These are phyloP conservation scores for Ganoderma resinaceum DNA, from an alignment of 1,284 basidiomycete species.

Conservation along the genomic window DNA sequence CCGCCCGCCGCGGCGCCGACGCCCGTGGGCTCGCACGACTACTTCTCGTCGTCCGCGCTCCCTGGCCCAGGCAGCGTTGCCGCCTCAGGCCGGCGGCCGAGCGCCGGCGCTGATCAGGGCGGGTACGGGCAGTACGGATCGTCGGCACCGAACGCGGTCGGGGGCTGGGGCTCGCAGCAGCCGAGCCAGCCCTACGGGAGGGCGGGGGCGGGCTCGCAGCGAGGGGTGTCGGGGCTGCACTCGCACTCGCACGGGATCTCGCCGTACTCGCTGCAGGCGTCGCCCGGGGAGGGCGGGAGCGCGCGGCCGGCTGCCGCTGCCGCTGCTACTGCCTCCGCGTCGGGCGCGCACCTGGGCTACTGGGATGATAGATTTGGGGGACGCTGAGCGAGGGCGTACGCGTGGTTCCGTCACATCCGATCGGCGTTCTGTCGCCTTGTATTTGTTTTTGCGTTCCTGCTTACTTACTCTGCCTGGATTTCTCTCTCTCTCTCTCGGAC, in stretches of 20 bases:
- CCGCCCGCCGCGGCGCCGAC: constrained; percentile 37
- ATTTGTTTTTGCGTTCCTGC: not conserved
- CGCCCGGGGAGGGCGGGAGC: constrained; percentile 14
- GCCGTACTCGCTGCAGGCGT: constrained; percentile 25
- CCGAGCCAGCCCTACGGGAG: constrained; percentile 8
- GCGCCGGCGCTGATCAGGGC: constrained; percentile 9
- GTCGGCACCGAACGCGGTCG: constrained; percentile 1
- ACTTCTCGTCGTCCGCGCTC: constrained; percentile 27
- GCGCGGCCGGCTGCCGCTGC: constrained; percentile 17
- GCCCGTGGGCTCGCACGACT: constrained; percentile 30
- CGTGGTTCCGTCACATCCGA: not conserved
- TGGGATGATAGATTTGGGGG: constrained; percentile 29
- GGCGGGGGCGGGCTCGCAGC: constrained; percentile 2
- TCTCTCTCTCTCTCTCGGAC: not conserved
- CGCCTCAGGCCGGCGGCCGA: constrained; percentile 4
- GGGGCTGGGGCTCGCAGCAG: constrained; percentile 20
- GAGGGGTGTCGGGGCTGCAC: constrained; percentile 8
- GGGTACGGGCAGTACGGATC: constrained; percentile 21
- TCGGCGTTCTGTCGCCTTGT: not conserved
- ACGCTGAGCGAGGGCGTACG: constrained; percentile 13
- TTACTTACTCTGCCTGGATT: not conserved
- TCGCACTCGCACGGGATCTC: constrained; percentile 16
- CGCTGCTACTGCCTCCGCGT: constrained; percentile 16
- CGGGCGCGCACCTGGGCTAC: constrained; percentile 22
- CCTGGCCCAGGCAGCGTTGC: not conserved